Conservation (phyloP, 768 basidiomycete species). For the Psilocybe cubensis region DNA sequence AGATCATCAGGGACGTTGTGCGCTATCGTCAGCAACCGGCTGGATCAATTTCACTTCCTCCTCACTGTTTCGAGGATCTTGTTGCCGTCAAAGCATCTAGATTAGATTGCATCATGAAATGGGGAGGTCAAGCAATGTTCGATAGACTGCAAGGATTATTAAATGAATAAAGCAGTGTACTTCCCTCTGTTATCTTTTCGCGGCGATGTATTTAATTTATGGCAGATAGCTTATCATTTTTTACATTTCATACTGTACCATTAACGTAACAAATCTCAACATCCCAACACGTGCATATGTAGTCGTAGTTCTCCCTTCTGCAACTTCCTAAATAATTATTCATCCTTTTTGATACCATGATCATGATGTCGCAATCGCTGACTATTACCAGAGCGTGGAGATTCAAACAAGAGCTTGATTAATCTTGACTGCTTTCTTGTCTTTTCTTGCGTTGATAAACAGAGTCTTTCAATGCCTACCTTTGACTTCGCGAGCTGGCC, state of each 20-base stretch:
- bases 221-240: not conserved
- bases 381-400: not conserved
- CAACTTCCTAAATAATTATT: not conserved
- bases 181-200: not conserved
- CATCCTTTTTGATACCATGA: not conserved
- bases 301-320: not conserved
- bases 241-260: not conserved
- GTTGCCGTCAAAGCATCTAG: constrained; percentile 23
- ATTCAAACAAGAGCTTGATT: not conserved
- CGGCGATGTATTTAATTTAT: not conserved
- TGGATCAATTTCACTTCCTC: constrained; percentile 45
- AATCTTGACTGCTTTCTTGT: not conserved
- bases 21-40: constrained; percentile 54
- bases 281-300: not conserved
- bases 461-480: constrained; percentile 11
- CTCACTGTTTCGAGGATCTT: constrained; percentile 48
- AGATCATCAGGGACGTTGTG: constrained; percentile 56
- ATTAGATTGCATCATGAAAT: constrained; percentile 24
- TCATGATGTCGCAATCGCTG: constrained; percentile 24
- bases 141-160: constrained; percentile 22
- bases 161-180: constrained; percentile 8
- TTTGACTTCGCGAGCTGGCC: constrained; percentile 74
- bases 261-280: not conserved
- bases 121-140: constrained; percentile 20
- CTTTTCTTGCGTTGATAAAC: no score